These are phyloP conservation scores for Mycena kentingensis DNA, from an alignment of 768 basidiomycete genomes.

Conservation along the genomic window DNA sequence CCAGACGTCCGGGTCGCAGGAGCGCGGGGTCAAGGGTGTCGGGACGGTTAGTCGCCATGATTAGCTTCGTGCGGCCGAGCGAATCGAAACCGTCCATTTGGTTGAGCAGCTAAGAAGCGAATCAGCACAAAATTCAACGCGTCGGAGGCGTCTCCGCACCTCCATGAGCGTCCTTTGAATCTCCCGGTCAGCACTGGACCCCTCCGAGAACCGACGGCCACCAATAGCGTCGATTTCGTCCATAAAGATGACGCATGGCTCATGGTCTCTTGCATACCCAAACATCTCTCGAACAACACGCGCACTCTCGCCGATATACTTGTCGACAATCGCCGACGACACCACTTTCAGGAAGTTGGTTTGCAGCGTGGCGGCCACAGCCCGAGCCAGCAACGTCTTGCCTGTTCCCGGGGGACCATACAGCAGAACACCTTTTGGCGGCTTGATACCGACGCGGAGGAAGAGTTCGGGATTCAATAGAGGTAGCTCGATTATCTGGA, in stretches of 20 bases:
- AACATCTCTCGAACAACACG: constrained; percentile 98
- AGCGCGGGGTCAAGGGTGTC: constrained; percentile 98
- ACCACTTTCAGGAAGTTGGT: constrained; percentile 99
- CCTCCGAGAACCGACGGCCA: constrained; percentile 84
- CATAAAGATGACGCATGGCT: constrained; percentile 99
- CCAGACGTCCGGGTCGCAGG: constrained; percentile 91
- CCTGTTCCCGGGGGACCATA: constrained; percentile 99
- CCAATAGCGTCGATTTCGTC: constrained; percentile 98
- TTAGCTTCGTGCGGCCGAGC: constrained; percentile 91
- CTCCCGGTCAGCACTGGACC: constrained; percentile 96
- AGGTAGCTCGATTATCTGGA: constrained; percentile 92
- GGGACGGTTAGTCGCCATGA: constrained; percentile 99
- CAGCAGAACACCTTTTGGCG: constrained; percentile 94
- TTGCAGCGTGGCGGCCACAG: constrained; percentile 87
- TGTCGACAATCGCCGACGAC: constrained; percentile 95
- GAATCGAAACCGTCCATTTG: constrained; percentile 99
- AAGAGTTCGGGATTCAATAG: constrained; percentile 96
- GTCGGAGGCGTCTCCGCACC: constrained; percentile 28
- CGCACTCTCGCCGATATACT: constrained; percentile 98
- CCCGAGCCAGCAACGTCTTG: constrained; percentile 91
- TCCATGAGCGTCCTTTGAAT: constrained; percentile 99
- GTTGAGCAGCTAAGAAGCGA: constrained; percentile 74
- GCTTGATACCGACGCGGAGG: constrained; percentile 89
- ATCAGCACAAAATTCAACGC: background rate
- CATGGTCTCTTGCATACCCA: constrained; percentile 94